Evolutionary conservation across 2,329 filamentous ascomycete species (phyloP).

Genomic region (Remersonia thermophila): DNA sequence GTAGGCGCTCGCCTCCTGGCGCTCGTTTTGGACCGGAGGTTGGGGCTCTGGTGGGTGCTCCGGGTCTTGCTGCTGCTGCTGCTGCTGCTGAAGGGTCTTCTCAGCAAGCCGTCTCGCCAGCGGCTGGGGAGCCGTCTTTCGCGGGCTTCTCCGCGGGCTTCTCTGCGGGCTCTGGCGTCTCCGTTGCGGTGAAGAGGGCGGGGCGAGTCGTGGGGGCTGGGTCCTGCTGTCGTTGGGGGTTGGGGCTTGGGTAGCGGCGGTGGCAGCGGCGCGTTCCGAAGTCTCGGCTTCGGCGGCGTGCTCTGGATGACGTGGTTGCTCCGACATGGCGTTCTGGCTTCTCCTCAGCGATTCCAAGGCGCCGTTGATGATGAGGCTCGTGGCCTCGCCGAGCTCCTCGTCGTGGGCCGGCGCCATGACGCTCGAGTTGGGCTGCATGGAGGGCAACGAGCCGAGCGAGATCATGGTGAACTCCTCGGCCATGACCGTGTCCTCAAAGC

Average conservation of each 20-base stretch:
- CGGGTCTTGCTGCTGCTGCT: not conserved
- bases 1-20: slow-evolving; percentile 24
- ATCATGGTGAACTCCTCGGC: slow-evolving; percentile 47
- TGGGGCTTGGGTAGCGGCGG: not conserved
- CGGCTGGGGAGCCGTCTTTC: slow-evolving; percentile 8
- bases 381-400: slow-evolving; percentile 39
- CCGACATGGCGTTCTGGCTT: slow-evolving; percentile 12
- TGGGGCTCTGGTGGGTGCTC: not conserved
- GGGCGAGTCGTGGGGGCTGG: not conserved
- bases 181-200: slow-evolving; percentile 3
- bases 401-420: slow-evolving; percentile 11
- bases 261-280: not conserved
- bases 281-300: not conserved
- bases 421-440: slow-evolving; percentile 32
- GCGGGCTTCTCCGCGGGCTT: slow-evolving; percentile 3
- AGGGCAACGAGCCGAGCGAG: slow-evolving; percentile 41
- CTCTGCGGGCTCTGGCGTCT: slow-evolving; percentile 11
- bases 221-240: not conserved
- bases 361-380: slow-evolving; percentile 43
- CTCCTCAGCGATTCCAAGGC: slow-evolving; percentile 39
- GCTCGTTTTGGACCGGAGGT: slow-evolving; percentile 2
- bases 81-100: slow-evolving; percentile 14
- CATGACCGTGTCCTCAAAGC: slow-evolving; percentile 15
- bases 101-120: slow-evolving; percentile 17
- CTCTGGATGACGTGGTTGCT: not conserved